Evolutionary conservation across 2,329 filamentous ascomycete species (phyloP), one percentile per base, ranked within the genome.

Genomic region (Stagonosporopsis rhizophila): DNA sequence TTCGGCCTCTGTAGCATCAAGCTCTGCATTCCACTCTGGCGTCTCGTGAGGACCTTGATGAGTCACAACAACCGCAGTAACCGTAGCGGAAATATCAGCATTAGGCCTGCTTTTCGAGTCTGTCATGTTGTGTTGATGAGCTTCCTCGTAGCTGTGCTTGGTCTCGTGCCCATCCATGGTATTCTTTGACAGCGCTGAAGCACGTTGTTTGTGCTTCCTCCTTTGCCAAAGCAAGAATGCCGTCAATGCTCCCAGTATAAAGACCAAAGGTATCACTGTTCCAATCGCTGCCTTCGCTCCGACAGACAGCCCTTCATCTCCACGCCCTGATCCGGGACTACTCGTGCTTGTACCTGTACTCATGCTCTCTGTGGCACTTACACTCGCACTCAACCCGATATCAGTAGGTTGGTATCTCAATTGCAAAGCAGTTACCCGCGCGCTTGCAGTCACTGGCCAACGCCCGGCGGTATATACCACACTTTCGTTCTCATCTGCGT

Each of bases 181-280:
- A 9, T 54, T 32, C 14, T 41, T 42, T 1, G 47, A 32, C 28
- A 27, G 15, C 40, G 20, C 28, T 2, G 47, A 44, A 6, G 45
- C 45, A 19, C 34, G 27, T n/a, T 53, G 58, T 32, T 40, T 52
- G 14, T 61, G 56, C 39, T 57, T 65, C 9, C 52, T 55, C 9
- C 64, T 44, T 4, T 64, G 44, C 61, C 61, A 69, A 0, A 69
- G 50, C 4, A 68, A n/a, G 19, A 62, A 64, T 2, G 52, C 56
- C 11, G 47, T 60, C 4, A 68, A 40, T 0, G 57, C 57, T 19
- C 52, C 56, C 7, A 67, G 25, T n/a, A 97, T 90, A 1, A 89
- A 90, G 1, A 87, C 90, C 35, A 98, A 92, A 3, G 94, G 93
- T 1, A 97, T 89, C 7, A 96, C 90, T 0, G 96, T 93, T 1